Conservation (phyloP, 352 stramenopile species). For the Peronospora farinosa region DNA sequence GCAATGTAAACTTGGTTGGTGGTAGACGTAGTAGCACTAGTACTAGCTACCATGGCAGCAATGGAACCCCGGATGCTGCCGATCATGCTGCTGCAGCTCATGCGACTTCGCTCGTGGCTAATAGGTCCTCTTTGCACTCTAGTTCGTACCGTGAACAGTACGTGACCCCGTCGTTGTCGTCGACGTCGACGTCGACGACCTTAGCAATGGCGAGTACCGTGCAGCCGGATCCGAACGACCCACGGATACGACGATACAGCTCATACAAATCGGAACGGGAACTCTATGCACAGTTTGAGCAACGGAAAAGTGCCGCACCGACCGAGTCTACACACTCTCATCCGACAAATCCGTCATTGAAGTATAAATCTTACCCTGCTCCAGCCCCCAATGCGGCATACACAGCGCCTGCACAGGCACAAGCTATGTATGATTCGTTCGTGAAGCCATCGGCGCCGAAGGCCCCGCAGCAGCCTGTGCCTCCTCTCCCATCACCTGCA, state of each 20-base stretch:
- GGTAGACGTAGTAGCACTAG: conserved; percentile 22
- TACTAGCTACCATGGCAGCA: conserved; percentile 21
- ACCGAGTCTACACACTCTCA: conserved; percentile 40
- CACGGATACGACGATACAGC: conserved; percentile 58
- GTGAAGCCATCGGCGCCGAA: conserved; percentile 32
- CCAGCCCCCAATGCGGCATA: conserved; percentile 37
- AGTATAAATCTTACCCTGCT: conserved; percentile 57
- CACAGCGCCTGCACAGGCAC: conserved; percentile 28
- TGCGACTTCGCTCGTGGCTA: conserved; percentile 15
- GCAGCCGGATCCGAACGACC: conserved; percentile 46
- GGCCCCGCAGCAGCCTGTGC: conserved; percentile 29
- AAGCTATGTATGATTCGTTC: conserved; percentile 44
- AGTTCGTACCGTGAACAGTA: conserved; percentile 9
- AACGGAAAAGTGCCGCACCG: conserved; percentile 32
- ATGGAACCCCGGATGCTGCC: conserved; percentile 16
- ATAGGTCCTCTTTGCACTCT: conserved; percentile 19
- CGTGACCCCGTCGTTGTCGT: conserved; percentile 22
- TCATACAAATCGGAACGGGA: conserved; percentile 79
- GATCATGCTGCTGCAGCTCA: conserved; percentile 28
- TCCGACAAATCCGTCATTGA: conserved; percentile 43
- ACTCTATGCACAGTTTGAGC: conserved; percentile 73
- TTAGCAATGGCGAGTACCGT: conserved; percentile 25
- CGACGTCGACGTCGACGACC: conserved; percentile 12
- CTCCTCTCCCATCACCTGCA: conserved; percentile 47
- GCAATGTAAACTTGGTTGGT: conserved; percentile 17